Base-by-base conservation (phyloP, 495 filamentous ascomycete species). In the Letharia lupina region DNA sequence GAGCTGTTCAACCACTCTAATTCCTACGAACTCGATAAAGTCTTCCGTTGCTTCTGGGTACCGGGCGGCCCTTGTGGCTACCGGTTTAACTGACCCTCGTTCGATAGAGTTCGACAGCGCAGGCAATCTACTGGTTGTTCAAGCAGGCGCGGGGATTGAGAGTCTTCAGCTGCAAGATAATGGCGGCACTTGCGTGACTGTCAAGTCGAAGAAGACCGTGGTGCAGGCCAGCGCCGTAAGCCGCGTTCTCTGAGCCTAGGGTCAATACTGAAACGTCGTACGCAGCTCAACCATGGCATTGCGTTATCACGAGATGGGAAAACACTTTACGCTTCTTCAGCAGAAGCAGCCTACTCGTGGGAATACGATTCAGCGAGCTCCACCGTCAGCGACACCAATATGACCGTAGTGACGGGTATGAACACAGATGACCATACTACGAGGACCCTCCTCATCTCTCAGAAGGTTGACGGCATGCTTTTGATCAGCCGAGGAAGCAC, bases 251-350 rank as follows among this genome's bases (percentile, higher is more conserved):
- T 33, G 54, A 47, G 12, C 1, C 13, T 2, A 62, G n/a, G 15
- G 16, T 44, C 48, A 73, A 74, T 7, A 65, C 35, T 62, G 57
- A 50, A 41, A 57, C 23, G n/a, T 45, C 47, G 31, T 68, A 28
- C 37, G 2, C 62, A 86, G 78, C 74, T 89, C 13, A 87, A 86
- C 69, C 89, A 91, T 70, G 89, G 89, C 20, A 79, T 91, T 41
- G 82, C 83, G 42, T 70, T 91, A 37, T 87, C 84, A 3, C 61
- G 65, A 6, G 85, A 89, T 71, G 86, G 86, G 31, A 76, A 71
- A 42, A 87, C 81, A 3, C 74, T 91, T 45, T 91, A 87, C 69
- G 88, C 85, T 28, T 90, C 87, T 10, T 79, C 81, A 9, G 20
- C 78, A 0, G 74, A 82, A 31, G 70, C 76, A 3, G 89, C 86